Base-by-base conservation (phyloP, 768 basidiomycete genomes). In the Leccinum uliginosum region DNA sequence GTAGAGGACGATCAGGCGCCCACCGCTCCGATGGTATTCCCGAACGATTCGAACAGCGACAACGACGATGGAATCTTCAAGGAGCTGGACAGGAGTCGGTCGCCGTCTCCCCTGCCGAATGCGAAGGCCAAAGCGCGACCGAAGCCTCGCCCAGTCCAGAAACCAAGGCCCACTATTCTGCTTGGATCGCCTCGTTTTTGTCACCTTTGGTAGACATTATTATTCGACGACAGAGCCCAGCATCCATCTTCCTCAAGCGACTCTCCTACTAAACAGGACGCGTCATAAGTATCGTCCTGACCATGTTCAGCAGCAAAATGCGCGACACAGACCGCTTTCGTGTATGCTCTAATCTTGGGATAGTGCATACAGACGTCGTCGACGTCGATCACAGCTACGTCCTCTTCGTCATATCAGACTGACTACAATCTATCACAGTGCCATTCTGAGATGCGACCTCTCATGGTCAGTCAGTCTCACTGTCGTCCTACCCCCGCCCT, bases 401-500 rank as follows among this genome's bases (percentile, higher is more conserved):
- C 50, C 6, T 56, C 58, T 3, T 62, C 62, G 46, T 63, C 64
- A 0, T 4, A 55, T 62, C 57, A 27, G 2, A 47, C 66, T 65
- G 21, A 62, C 54, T 53, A 30, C 56, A 38, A 24, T 60, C 19
- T 50, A 15, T 21, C 19, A 14, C 66, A 94, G 93, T 96, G 93
- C 67, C 80, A 85, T 69, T 84, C 89, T 53, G 91, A 95, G 74
- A 94, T 91, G 91, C 76, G 87, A 52, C 91, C 93, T 1, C 74
- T 93, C 47, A 91, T 89, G 88, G 91, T 92, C 61, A 40, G 78
- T 65, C 40, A 19, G 10, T 40, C 40, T 43, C 58, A n/a, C n/a
- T n/a, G n/a, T 38, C 14, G 40, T n/a, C 29, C 32, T 11, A 14
- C 6, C 15, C 24, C 47, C 23, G 6, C 21, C 27, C 48, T 14